A percentile compares a stretch with the other conserved stretches of the same genome.
These are phyloP conservation scores for Tremellales sp. DNA, from an alignment of 1,284 basidiomycete genomes.

Conservation along the genomic window DNA sequence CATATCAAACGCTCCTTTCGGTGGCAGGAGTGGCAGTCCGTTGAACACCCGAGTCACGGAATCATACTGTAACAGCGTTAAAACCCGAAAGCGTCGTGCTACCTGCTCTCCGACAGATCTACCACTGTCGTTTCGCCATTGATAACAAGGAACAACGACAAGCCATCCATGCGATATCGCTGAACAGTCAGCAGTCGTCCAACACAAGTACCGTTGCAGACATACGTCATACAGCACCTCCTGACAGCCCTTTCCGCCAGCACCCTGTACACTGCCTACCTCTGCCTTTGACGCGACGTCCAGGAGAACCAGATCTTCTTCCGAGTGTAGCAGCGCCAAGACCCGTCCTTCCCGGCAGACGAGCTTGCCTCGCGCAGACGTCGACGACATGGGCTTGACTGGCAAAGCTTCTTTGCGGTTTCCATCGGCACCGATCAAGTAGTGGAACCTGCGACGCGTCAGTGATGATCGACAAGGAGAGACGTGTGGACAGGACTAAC, in stretches of 20 bases:
- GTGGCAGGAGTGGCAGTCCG: no score
- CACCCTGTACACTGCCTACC: not conserved
- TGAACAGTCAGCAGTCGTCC: not conserved
- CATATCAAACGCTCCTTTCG: no score
- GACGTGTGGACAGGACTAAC: constrained; percentile 1
- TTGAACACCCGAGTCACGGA: no score
- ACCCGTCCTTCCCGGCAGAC: not conserved
- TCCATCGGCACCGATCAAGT: not conserved
- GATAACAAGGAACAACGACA: not conserved
- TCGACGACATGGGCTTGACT: constrained; percentile 1
- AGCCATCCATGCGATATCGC: not conserved
- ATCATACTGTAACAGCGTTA: no score
- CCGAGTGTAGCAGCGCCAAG: not conserved
- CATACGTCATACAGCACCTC: constrained; percentile 6
- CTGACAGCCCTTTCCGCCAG: constrained; percentile 1
- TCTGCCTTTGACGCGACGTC: not conserved
- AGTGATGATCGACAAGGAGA: not conserved
- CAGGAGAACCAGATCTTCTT: not conserved
- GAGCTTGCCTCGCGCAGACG: constrained; percentile 10
- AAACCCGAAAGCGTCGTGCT: no score
- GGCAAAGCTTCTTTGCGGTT: not conserved
- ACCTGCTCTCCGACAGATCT: no score
- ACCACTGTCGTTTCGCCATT: not conserved
- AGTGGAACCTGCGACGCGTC: not conserved
- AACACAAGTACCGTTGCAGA: not conserved